These are phyloP conservation scores for Asterochloris erici DNA, from an alignment of 139 green algal genomes.

Conservation along the genomic window DNA sequence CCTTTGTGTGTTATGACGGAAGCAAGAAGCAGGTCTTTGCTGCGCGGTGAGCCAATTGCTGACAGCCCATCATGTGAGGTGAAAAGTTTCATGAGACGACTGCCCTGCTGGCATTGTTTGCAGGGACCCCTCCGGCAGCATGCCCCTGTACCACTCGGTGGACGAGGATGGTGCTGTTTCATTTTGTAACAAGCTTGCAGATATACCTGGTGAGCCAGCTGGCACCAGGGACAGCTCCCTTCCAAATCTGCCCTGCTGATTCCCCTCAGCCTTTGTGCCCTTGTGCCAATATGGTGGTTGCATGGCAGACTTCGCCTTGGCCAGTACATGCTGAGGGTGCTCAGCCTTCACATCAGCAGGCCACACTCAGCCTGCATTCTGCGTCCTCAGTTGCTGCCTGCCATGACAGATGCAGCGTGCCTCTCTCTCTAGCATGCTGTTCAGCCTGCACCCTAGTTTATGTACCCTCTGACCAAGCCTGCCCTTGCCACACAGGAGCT, in stretches of 20 bases:
- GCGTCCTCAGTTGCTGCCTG: no score
- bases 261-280: no score
- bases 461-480: no score
- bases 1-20: slow-evolving; percentile 68
- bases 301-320: no score
- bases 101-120: neutral
- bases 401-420: no score
- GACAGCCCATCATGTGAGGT: no score
- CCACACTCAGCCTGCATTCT: no score
- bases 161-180: slow-evolving; percentile 42
- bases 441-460: no score
- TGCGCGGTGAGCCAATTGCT: slow-evolving; percentile 19
- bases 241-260: neutral
- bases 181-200: slow-evolving; percentile 19
- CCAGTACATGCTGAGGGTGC: no score
- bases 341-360: no score
- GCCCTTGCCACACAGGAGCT: neutral
- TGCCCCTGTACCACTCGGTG: slow-evolving; percentile 55
- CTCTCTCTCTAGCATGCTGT: no score
- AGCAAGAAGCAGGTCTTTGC: slow-evolving; percentile 58
- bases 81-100: slow-evolving; percentile 9
- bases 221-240: neutral
- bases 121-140: slow-evolving; percentile 39
- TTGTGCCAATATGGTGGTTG: no score
- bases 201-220: slow-evolving; percentile 2